phyloP scores from a whole-genome alignment of 2,329 filamentous ascomycete genomes.

The Arthrobotrys iridis region DNA sequence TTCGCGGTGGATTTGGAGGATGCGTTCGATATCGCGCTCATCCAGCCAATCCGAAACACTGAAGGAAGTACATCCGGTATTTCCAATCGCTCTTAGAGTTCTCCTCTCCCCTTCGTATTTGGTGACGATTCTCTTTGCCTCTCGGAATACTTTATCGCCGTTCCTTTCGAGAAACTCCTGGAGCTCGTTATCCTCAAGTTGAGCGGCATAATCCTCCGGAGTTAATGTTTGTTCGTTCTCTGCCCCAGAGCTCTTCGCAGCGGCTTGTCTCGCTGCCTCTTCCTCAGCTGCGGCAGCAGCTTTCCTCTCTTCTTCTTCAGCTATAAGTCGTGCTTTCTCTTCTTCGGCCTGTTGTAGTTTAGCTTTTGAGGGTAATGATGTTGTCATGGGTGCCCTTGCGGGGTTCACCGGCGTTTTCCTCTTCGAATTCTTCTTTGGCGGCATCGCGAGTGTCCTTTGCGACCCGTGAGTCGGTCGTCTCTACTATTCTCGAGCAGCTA shows the following conservation, averaged over 20 bases:
- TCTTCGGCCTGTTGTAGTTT: constrained; percentile 62
- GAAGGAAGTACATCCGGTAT: constrained; percentile 34
- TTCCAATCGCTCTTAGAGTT: constrained; percentile 61
- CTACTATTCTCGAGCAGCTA: no score
- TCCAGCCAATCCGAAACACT: constrained; percentile 47
- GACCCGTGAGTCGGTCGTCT: not conserved
- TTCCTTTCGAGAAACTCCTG: constrained; percentile 88
- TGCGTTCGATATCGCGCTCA: constrained; percentile 48
- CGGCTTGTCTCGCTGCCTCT: constrained; percentile 1
- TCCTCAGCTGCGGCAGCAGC: constrained; percentile 55
- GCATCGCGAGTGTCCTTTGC: constrained; percentile 1
- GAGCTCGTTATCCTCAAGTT: constrained; percentile 89
- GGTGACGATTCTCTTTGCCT: constrained; percentile 77
- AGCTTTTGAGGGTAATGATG: constrained; percentile 85
- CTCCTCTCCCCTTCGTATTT: constrained; percentile 79
- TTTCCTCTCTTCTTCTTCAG: constrained; percentile 54
- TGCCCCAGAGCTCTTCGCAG: constrained; percentile 4
- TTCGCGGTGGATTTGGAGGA: constrained; percentile 19
- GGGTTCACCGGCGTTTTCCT: constrained; percentile 89
- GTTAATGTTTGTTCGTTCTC: constrained; percentile 65
- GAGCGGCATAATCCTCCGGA: constrained; percentile 87
- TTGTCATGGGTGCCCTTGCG: constrained; percentile 91
- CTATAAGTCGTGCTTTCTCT: constrained; percentile 40
- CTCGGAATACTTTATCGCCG: constrained; percentile 79
- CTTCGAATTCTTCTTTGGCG: constrained; percentile 74